phyloP scores from a whole-genome alignment of 345 rosid species.

The Clausena lansium region DNA sequence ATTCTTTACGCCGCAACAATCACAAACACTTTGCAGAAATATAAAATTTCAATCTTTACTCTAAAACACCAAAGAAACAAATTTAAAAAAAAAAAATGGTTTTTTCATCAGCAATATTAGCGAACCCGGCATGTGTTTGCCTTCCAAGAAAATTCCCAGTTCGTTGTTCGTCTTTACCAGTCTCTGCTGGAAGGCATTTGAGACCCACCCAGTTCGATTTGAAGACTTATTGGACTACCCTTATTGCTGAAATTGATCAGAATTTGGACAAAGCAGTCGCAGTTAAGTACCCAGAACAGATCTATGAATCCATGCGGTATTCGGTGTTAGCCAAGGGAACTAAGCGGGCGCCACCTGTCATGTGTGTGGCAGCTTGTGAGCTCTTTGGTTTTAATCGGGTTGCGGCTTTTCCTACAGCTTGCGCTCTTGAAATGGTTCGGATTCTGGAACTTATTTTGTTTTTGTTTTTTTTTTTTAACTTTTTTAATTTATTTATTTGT shows the following conservation, averaged over 20 bases:
- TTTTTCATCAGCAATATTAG: conserved; percentile 29
- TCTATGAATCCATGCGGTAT: conserved; percentile 95
- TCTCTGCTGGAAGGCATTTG: conserved; percentile 19
- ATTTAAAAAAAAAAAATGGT: conserved; percentile 25
- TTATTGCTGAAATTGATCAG: conserved; percentile 61
- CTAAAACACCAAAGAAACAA: not conserved
- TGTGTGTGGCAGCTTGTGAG: conserved; percentile 92
- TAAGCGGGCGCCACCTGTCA: conserved; percentile 90
- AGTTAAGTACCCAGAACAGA: conserved; percentile 60
- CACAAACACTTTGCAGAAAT: not conserved
- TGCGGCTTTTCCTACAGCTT: conserved; percentile 94
- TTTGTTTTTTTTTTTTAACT: not conserved
- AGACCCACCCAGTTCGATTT: conserved; percentile 59
- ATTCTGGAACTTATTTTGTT: not conserved
- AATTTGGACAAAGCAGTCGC: conserved; percentile 78
- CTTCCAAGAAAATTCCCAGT: conserved; percentile 29
- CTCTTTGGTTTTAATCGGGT: conserved; percentile 76
- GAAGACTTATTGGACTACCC: conserved; percentile 71
- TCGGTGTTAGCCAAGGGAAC: conserved; percentile 82
- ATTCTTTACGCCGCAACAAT: too few relatives aligned
- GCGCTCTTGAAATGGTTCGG: conserved; percentile 94
- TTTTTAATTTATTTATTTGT: not conserved
- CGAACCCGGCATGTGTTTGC: conserved; percentile 26
- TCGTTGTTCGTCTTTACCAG: conserved; percentile 39
- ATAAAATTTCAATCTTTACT: not conserved